Evolutionary conservation across 1,284 basidiomycete species (phyloP).

Genomic region (Acaromyces ingoldii): DNA sequence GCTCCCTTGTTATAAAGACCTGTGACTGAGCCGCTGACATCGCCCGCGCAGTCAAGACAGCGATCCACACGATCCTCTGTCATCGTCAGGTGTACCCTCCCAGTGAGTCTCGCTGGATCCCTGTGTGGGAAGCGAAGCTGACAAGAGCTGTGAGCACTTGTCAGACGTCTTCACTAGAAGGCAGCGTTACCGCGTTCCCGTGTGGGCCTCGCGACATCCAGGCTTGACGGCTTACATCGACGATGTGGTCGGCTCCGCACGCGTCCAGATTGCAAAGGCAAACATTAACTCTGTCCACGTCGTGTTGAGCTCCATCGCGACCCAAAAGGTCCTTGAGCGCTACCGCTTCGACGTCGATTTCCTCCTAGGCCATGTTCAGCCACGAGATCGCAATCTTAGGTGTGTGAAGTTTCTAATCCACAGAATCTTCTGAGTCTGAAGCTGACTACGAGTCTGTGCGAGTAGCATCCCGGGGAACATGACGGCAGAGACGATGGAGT

Average conservation of each 20-base stretch:
- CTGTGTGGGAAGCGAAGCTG: not conserved
- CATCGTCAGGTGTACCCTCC: constrained; percentile 7
- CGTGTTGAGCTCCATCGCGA: not conserved
- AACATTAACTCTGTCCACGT: not conserved
- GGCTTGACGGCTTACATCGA: constrained; percentile 5
- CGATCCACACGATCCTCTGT: constrained; percentile 7
- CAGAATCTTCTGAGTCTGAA: not conserved
- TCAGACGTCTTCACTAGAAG: constrained; percentile 1
- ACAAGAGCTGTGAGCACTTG: not conserved
- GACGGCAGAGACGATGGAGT: constrained; percentile 3
- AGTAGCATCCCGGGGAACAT: constrained; percentile 9
- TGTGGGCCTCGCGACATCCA: constrained; percentile 11
- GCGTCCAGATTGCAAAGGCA: constrained; percentile 3
- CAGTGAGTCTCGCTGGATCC: constrained; percentile 1
- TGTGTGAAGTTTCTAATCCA: not conserved
- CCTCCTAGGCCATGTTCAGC: not conserved
- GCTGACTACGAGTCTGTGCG: not conserved
- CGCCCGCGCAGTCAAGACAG: not conserved
- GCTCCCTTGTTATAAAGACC: not conserved
- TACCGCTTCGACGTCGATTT: constrained; percentile 6
- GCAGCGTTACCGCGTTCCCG: constrained; percentile 5
- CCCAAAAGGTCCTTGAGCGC: not conserved
- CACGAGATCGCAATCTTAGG: constrained; percentile 6
- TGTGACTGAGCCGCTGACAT: not conserved
- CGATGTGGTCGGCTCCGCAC: not conserved